Percentiles rank a stretch among this genome's conserved stretches.
These are phyloP conservation scores for Geum urbanum DNA, from an alignment of 306 rosid species.

Conservation along the genomic window DNA sequence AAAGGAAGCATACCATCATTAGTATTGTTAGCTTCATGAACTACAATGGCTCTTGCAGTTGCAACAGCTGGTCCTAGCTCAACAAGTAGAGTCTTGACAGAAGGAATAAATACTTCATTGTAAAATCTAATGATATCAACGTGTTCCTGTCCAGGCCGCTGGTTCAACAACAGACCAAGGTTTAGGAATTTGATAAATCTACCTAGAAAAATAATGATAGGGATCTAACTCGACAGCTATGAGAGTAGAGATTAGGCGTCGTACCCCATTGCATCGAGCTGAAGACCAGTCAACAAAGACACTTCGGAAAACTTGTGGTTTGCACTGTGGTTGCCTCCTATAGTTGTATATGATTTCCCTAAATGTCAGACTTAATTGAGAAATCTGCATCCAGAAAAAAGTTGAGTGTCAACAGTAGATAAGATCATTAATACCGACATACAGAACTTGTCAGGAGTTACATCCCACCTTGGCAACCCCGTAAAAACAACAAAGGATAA, in stretches of 20 bases:
- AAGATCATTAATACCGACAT: slow-evolving; percentile 15
- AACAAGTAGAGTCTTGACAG: slow-evolving; percentile 79
- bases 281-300: slow-evolving; percentile 83
- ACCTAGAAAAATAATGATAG: not conserved
- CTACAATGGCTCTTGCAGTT: slow-evolving; percentile 42
- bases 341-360: slow-evolving; percentile 84
- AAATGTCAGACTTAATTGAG: slow-evolving; percentile 79
- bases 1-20: slow-evolving; percentile 54
- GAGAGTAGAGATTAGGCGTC: slow-evolving; percentile 18
- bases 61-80: slow-evolving; percentile 82
- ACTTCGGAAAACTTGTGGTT: slow-evolving; percentile 84
- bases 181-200: slow-evolving; percentile 28
- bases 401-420: slow-evolving; percentile 23
- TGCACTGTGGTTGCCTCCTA: slow-evolving; percentile 92
- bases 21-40: slow-evolving; percentile 59
- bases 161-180: slow-evolving; percentile 37
- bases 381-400: slow-evolving; percentile 65
- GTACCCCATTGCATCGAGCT: slow-evolving; percentile 72
- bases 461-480: slow-evolving; percentile 83
- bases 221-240: not conserved
- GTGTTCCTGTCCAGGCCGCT: slow-evolving; percentile 78
- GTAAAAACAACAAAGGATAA: slow-evolving; percentile 89
- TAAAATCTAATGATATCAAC: slow-evolving; percentile 87
- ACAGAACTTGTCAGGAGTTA: slow-evolving; percentile 17
- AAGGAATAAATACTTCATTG: slow-evolving; percentile 80